Evolutionary conservation across 306 rosid species (phyloP), one percentile per base, ranked within the genome.

Genomic region (Malus sylvestris): DNA sequence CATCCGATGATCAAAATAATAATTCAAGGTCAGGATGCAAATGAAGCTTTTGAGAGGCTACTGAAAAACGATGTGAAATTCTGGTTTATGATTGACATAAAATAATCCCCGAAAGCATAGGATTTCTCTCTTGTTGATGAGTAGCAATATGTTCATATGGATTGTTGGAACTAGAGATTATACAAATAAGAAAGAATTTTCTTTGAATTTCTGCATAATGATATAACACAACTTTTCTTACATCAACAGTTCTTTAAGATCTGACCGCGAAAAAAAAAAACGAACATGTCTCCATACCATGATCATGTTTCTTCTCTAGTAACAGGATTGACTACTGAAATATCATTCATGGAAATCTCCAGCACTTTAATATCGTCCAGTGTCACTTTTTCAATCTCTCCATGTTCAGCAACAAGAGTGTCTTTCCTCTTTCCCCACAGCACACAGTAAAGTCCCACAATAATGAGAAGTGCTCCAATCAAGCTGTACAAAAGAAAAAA

Each of bases 61-160:
- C 63, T 83, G 61, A 88, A 85, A 35, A 90, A 68, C 58, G 96
- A 94, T 51, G 92, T 91, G 68, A 88, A 94, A 73, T 87, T 90
- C 78, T 83, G 96, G 46, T 90, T 91, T 84, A 96, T 94, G 45
- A 91, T 94, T 62, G 98, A 94, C 79, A 86, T 91, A 58, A 86
- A 85, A 25, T 88, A 81, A 59, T 87, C 98, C 62, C 82, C 89
- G 6, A 89, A 94, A 78, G 81, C 75, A 83, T 12, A 38, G 46
- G 8, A 16, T 30, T 30, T 30, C 57, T 30, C 57, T 29, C 33
- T 58, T 77, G 2, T 40, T 3, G 13, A 29, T 16, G 4, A 33
- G 45, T 6, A 49, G 3, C 9, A 8, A 12, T 23, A 12, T 14
- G 16, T 60, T 22, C 30, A 4, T 59, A 4, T 10, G 29, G 64